phyloP scores from a whole-genome alignment of 805 yeast genomes.

The Sugiyamaella lignohabitans region DNA sequence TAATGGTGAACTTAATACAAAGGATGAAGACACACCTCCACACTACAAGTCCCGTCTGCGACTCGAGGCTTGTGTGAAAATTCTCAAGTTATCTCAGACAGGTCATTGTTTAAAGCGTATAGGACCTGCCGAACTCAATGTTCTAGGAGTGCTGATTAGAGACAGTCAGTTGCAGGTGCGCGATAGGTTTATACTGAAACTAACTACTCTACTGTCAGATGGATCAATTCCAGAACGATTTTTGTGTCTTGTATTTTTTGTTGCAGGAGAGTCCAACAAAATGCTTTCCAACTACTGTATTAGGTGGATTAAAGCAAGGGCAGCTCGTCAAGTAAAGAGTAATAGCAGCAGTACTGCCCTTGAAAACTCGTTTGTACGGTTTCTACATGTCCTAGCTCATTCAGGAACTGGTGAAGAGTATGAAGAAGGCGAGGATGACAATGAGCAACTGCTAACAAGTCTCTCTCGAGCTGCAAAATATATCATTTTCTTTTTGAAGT shows the following conservation, averaged over 20 bases:
- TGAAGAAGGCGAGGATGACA: conserved; percentile 7
- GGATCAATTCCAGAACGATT: conserved; percentile 58
- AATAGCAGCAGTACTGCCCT: conserved; percentile 42
- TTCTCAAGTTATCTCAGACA: conserved; percentile 57
- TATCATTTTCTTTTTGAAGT: conserved; percentile 51
- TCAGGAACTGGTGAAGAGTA: conserved; percentile 43
- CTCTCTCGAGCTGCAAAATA: conserved; percentile 47
- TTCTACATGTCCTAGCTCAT: conserved; percentile 67
- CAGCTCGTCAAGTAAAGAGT: conserved; percentile 24
- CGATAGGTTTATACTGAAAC: conserved; percentile 38
- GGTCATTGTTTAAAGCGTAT: conserved; percentile 49
- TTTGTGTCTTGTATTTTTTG: conserved; percentile 60
- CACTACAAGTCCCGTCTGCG: conserved; percentile 56
- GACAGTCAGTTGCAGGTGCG: conserved; percentile 62
- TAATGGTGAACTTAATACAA: conserved; percentile 67
- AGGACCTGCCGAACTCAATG: conserved; percentile 44
- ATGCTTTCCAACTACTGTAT: conserved; percentile 44
- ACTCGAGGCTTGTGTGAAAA: conserved; percentile 56
- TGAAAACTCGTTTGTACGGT: conserved; percentile 61
- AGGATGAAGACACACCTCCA: conserved; percentile 48
- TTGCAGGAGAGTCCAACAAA: conserved; percentile 67
- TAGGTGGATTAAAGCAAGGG: conserved; percentile 68
- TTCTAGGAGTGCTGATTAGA: conserved; percentile 53
- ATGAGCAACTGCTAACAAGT: neutral
- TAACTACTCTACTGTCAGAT: conserved; percentile 47